Base-by-base conservation (phyloP, 1,139 yeast genomes). In the Sugiyamaella japonica region DNA sequence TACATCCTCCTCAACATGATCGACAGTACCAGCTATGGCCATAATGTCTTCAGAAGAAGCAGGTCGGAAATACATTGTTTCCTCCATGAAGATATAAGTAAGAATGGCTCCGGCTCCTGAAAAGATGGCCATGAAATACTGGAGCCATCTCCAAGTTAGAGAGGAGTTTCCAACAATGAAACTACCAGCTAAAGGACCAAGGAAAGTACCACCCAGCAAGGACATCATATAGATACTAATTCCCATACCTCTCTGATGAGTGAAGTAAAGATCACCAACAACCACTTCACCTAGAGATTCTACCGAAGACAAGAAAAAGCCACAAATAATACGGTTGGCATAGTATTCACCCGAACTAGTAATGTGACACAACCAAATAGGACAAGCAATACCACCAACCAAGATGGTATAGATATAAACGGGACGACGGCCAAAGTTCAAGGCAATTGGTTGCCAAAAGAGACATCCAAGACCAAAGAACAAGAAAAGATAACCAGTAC, bases 161-260 rank as follows among this genome's bases (percentile, higher is more conserved):
- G 76, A 70, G 42, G 80, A 75, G 55, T 76, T 70, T 43, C 80
- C 75, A 13, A 83, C 75, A 60, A 87, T 84, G 61, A 84, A 81
- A 29, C 88, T 88, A 31, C 90, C 91, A 60, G 86, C 79, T 59
- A 87, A 74, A 0, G 95, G 95, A 4, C 93, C 91, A 59, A 87
- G 72, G 64, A 84, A 86, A 1, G 91, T 82, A 50, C 93, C 93
- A 17, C 84, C 80, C 13, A 90, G 81, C 1, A 90, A 84, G 28
- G 89, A 83, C 70, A 86, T 68, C 59, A 86, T 84, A 71, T 87
- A 88, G n/a, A 84, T 76, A 1, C 93, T 86, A 70, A 88, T 77
- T n/a, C 83, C 85, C 23, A 84, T 76, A 42, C 95, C 93, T 50
- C 87, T 74, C 66, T 86, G 90, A 69, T 88, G 95, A 62, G 84